phyloP scores from a whole-genome alignment of 2,329 filamentous ascomycete genomes.

The Alternaria incomplexa region DNA sequence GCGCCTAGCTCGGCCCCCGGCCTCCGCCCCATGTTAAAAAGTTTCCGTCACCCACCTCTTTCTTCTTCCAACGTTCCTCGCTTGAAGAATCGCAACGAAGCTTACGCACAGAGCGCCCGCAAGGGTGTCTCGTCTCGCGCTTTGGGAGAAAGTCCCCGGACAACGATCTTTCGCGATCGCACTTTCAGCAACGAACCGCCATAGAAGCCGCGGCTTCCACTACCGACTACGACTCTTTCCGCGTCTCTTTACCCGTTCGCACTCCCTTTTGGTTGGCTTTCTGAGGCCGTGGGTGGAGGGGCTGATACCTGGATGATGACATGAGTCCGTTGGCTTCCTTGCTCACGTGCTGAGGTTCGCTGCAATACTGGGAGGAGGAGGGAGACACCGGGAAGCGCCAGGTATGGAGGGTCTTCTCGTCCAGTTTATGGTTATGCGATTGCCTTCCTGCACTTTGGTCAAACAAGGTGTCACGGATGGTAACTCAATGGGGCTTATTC shows the following conservation, averaged over 20 bases:
- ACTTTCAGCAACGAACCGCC: constrained; percentile 97
- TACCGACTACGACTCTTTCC: constrained; percentile 51
- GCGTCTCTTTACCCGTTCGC: constrained; percentile 59
- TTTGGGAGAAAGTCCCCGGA: constrained; percentile 99
- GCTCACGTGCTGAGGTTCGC: constrained; percentile 26
- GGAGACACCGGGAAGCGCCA: constrained; percentile 34
- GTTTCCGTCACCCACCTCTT: constrained; percentile 16
- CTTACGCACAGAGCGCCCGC: constrained; percentile 77
- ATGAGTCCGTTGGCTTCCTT: constrained; percentile 73
- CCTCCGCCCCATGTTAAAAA: constrained; percentile 25
- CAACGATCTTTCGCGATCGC: constrained; percentile 63
- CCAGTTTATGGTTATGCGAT: constrained; percentile 98
- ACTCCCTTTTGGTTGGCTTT: constrained; percentile 52
- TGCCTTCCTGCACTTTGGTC: constrained; percentile 60
- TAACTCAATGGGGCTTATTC: constrained; percentile 99
- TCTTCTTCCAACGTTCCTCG: constrained; percentile 75
- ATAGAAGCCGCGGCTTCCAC: constrained; percentile 92
- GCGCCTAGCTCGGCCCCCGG: constrained; percentile 29
- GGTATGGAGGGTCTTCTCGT: constrained; percentile 72
- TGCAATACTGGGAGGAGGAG: constrained; percentile 41
- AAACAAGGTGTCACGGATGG: constrained; percentile 53
- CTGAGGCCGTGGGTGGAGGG: constrained; percentile 49
- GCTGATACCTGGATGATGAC: constrained; percentile 76
- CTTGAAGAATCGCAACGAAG: constrained; percentile 99
- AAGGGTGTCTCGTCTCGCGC: constrained; percentile 56